Evolutionary conservation across 1,139 yeast genomes (phyloP).

Genomic region (Kodamaea sp.): DNA sequence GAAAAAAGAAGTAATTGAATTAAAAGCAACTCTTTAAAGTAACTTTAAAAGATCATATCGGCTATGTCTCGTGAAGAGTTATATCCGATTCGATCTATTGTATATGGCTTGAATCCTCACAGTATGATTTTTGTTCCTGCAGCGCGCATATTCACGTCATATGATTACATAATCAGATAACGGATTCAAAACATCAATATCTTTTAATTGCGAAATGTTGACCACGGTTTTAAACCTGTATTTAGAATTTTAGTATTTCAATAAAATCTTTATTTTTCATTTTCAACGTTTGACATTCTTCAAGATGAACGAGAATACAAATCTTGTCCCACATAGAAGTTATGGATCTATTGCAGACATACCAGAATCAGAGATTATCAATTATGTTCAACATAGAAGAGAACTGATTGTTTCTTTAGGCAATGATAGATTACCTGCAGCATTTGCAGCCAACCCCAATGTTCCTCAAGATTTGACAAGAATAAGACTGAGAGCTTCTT

Average conservation of each 20-base stretch:
- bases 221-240: background rate
- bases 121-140: no score
- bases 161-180: background rate
- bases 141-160: no score
- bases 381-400: slow-evolving; percentile 39
- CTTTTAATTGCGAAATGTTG: background rate
- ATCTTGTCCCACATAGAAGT: slow-evolving; percentile 5
- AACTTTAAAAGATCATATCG: no score
- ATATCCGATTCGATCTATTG: no score
- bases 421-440: slow-evolving; percentile 10
- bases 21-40: no score
- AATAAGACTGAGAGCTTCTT: slow-evolving; percentile 8
- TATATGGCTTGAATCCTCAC: no score
- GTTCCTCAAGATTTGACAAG: slow-evolving; percentile 15
- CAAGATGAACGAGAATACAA: background rate
- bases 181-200: background rate
- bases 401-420: slow-evolving; percentile 33
- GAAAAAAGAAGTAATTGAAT: no score
- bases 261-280: background rate
- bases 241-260: background rate
- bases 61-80: no score
- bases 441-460: slow-evolving; percentile 14
- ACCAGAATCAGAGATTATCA: slow-evolving; percentile 33
- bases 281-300: background rate
- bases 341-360: slow-evolving; percentile 9